Percentiles rank a stretch among this genome's conserved stretches.
These are phyloP conservation scores for Blastomyces emzantsi DNA, from an alignment of 2,329 filamentous ascomycete genomes.

Conservation along the genomic window DNA sequence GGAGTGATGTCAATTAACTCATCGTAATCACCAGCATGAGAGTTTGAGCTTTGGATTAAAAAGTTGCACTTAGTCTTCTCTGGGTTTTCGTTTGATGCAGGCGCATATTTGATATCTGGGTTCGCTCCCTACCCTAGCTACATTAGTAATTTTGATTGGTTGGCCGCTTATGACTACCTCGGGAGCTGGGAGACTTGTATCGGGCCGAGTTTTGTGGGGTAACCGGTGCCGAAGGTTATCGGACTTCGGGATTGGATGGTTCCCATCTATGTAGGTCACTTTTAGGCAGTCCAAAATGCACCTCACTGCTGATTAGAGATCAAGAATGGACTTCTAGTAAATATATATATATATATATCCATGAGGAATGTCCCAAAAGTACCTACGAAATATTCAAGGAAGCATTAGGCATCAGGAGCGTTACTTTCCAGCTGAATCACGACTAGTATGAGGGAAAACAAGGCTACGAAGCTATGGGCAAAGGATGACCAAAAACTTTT, in stretches of 20 bases:
- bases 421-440: neutral
- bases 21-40: neutral
- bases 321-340: neutral
- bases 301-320: neutral
- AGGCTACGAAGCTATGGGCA: neutral
- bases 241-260: neutral
- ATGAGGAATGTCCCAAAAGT: neutral
- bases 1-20: neutral
- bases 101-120: neutral
- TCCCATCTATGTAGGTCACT: too few species aligned
- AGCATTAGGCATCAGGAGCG: neutral
- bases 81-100: neutral
- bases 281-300: neutral
- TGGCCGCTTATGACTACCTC: neutral
- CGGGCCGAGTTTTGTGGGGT: conserved; percentile 4
- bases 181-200: neutral
- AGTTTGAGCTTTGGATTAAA: neutral
- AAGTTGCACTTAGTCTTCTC: neutral
- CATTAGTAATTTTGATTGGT: neutral
- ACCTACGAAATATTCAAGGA: neutral
- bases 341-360: neutral
- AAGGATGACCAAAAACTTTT: neutral
- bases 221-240: neutral
- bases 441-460: neutral
- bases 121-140: neutral